phyloP scores from a whole-genome alignment of 345 rosid species.

The Kernera saxatilis region DNA sequence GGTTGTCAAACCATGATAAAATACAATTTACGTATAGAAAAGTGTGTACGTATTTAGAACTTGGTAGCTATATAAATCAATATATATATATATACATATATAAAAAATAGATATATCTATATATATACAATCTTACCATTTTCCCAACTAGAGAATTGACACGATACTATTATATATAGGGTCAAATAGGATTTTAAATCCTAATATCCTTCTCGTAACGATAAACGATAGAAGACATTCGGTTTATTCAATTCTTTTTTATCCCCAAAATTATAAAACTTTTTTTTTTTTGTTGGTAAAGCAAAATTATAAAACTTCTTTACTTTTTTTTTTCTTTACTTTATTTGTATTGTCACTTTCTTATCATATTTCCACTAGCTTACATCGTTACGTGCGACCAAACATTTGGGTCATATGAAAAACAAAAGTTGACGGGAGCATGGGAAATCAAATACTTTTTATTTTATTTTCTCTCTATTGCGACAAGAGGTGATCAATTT shows the following conservation, averaged over 20 bases:
- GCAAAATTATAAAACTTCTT: slow-evolving; percentile 16
- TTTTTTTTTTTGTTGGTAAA: too few species aligned
- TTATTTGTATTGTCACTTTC: slow-evolving; percentile 15
- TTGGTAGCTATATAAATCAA: neutral
- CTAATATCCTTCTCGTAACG: neutral
- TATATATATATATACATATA: too few species aligned
- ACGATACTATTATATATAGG: neutral
- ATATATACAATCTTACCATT: neutral
- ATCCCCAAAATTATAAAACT: slow-evolving; percentile 12
- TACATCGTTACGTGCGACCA: slow-evolving; percentile 19
- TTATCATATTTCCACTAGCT: slow-evolving; percentile 17
- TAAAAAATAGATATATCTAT: too few species aligned
- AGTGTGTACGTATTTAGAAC: neutral
- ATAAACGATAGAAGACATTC: neutral
- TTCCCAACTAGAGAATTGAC: neutral
- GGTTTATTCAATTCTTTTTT: neutral
- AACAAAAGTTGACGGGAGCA: neutral
- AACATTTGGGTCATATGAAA: slow-evolving; percentile 1
- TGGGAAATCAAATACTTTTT: neutral
- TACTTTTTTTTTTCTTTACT: slow-evolving; percentile 7
- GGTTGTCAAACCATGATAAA: neutral
- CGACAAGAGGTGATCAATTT: slow-evolving; percentile 29
- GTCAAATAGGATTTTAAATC: neutral
- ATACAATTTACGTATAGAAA: neutral
- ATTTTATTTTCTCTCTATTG: neutral